Evolutionary conservation across 2,329 filamentous ascomycete species (phyloP), one percentile per base, ranked within the genome.

Genomic region (Beauveria asiatica): DNA sequence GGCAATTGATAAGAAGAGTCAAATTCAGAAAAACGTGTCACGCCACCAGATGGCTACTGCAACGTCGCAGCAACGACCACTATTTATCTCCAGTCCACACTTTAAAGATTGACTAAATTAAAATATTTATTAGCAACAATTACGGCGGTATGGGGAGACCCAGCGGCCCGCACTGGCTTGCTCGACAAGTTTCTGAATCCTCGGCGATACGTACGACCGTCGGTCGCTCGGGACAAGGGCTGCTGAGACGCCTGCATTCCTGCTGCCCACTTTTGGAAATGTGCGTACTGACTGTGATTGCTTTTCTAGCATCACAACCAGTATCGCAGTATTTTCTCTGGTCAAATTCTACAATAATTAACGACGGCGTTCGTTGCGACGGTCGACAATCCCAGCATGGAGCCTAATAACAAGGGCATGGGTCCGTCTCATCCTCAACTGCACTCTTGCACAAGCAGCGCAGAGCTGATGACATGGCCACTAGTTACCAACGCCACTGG

Each of bases 171-270:
- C 56, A 21, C 37, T 37, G 33, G 33, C 33, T 37, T 37, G 33
- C 33, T 37, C 11, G 13, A 37, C 3, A 46, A 42, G 44, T 41
- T 25, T 11, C 21, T n/a, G 16, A 23, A 5, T n/a, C 39, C 57
- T 59, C 57, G 57, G 57, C 57, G 57, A 59, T 59, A 59, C 57
- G 49, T 41, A 25, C 27, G 10, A 46, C 23, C 9, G 25, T 59
- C 57, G 39, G 56, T 46, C 25, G 46, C 57, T 59, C 57, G 57
- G 57, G 13, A 23, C 25, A 52, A 17, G 27, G 48, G 27, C 23
- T 44, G 21, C 21, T 54, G 39, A 21, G 30, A n/a, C 33, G 19
- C 19, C 33, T n/a, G 4, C 21, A 17, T 23, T 17, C 11, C 10
- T 39, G 5, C 13, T 46, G 21, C 6, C 21, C 44, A 41, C 3